These are phyloP conservation scores for Cryptosporidium viatorum DNA, from an alignment of 169 alveolate species.

Conservation along the genomic window DNA sequence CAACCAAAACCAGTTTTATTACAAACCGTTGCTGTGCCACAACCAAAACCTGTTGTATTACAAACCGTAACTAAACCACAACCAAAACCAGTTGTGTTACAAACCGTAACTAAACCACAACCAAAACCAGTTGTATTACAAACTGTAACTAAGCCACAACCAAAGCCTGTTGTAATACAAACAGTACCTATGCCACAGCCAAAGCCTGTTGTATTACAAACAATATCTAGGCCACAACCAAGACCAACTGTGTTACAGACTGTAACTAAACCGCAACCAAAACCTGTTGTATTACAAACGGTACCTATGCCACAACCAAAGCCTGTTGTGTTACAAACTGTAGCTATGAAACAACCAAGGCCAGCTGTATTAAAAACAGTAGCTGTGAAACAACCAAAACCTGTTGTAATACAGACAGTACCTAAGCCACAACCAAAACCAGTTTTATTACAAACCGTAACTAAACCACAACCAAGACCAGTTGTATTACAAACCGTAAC, in stretches of 20 bases:
- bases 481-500: not conserved
- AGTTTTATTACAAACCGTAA: not conserved
- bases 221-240: conserved; percentile 31
- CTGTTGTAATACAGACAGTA: not conserved
- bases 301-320: conserved; percentile 24
- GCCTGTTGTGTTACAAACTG: not conserved
- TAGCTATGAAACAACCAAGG: not conserved
- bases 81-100: not conserved
- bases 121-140: not conserved
- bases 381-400: conserved; percentile 14
- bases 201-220: not conserved
- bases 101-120: conserved; percentile 15
- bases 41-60: not conserved
- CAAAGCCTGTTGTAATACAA: not conserved
- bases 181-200: conserved; percentile 11
- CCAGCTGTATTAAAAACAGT: not conserved
- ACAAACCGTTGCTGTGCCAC: not conserved
- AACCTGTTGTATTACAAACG: not conserved
- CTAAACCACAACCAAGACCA: not conserved
- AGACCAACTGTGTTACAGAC: not conserved
- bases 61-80: conserved; percentile 1
- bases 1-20: conserved; percentile 1
- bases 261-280: not conserved
- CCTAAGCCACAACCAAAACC: not conserved
- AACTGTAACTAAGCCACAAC: not conserved